Evolutionary conservation across 78 protist species (phyloP).

Genomic region (slime mould (Dictyostelium discoideum)): dicty_2.7 NC_007091.3:971501-972000

Average conservation of each 20-base stretch:
- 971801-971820: slow-evolving; percentile 47
- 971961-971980: neutral
- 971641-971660: neutral
- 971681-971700: neutral
- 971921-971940: neutral
- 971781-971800: slow-evolving; percentile 46
- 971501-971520: slow-evolving; percentile 58
- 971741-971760: neutral
- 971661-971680: neutral
- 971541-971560: slow-evolving; percentile 83
- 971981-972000: neutral
- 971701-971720: neutral
- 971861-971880: slow-evolving; percentile 70
- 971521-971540: slow-evolving; percentile 83
- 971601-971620: slow-evolving; percentile 40
- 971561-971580: slow-evolving; percentile 57
- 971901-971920: slow-evolving; percentile 58
- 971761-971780: slow-evolving; percentile 56
- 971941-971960: too few species aligned
- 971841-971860: slow-evolving; percentile 57
- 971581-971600: slow-evolving; percentile 45
- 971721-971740: slow-evolving; percentile 15
- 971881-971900: slow-evolving; percentile 58
- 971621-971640: slow-evolving; percentile 18
- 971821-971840: slow-evolving; percentile 50